Percentiles rank a stretch among this genome's conserved stretches.
Conservation (phyloP, 23 red algal species). For the Agarophyton chilense region DNA sequence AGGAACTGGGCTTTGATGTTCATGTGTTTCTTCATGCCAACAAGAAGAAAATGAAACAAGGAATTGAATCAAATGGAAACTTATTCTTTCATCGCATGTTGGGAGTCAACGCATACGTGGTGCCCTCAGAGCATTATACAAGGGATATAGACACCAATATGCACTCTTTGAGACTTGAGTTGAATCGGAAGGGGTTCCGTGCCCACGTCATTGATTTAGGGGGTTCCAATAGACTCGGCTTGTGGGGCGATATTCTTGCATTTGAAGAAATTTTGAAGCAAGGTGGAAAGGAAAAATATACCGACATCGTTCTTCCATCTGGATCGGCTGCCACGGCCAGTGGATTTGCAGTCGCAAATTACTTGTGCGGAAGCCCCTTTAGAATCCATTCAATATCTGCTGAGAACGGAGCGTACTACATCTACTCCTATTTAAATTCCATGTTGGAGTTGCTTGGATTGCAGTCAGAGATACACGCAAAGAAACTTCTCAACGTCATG, state of each 20-base stretch:
- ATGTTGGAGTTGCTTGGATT: conserved; percentile 52
- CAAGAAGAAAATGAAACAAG: background rate
- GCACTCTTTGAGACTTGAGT: conserved; percentile 15
- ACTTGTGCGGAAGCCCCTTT: conserved; percentile 18
- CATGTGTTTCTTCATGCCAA: conserved; percentile 62
- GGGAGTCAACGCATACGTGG: conserved; percentile 50
- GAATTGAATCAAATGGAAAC: conserved; percentile 38
- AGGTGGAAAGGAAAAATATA: conserved; percentile 18
- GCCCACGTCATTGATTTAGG: conserved; percentile 60
- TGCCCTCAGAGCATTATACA: conserved; percentile 12
- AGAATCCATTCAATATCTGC: conserved; percentile 41
- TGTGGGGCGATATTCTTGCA: conserved; percentile 63
- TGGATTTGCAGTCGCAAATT: conserved; percentile 62
- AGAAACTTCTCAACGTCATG: conserved; percentile 50
- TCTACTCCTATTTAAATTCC: conserved; percentile 32
- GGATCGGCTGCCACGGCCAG: conserved; percentile 64
- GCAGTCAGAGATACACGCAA: background rate
- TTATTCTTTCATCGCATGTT: conserved; percentile 46
- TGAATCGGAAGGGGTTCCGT: conserved; percentile 1
- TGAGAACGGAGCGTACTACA: conserved; percentile 42
- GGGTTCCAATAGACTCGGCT: conserved; percentile 66
- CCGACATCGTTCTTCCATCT: conserved; percentile 52
- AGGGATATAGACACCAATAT: conserved; percentile 23
- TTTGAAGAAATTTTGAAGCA: conserved; percentile 60
- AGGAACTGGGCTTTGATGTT: conserved; percentile 24